These are phyloP conservation scores for Rhododendron mucronatum DNA, from an alignment of 148 eudicot species.

Conservation along the genomic window DNA sequence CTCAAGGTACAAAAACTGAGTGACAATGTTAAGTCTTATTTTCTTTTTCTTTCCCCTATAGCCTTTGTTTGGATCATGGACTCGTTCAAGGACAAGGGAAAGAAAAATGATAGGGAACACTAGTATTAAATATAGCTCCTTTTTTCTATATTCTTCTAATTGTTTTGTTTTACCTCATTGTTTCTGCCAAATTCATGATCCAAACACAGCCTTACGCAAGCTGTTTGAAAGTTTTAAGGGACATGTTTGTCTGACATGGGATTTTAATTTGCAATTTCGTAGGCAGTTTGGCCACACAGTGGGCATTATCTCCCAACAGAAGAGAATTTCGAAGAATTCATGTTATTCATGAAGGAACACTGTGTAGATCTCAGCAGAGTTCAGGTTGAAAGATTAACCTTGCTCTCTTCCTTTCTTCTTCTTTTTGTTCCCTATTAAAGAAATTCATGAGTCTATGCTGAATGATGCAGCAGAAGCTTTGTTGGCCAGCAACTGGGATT, in stretches of 20 bases:
- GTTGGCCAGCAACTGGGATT: not conserved
- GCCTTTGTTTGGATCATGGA: not conserved
- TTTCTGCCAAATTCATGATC: not conserved
- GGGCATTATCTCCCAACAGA: constrained; percentile 87
- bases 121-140: not conserved
- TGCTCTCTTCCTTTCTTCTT: not conserved
- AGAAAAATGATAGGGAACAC: not conserved
- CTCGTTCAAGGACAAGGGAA: not conserved
- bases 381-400: constrained; percentile 29
- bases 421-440: not conserved
- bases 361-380: constrained; percentile 48
- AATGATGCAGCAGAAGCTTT: not conserved
- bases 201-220: not conserved
- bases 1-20: constrained; percentile 35
- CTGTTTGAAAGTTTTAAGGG: too few species aligned
- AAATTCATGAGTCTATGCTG: not conserved
- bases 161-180: not conserved
- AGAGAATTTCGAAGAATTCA: constrained; percentile 70
- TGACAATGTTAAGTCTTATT: not conserved
- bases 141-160: not conserved
- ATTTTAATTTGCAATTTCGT: not conserved
- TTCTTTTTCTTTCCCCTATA: not conserved
- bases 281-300: constrained; percentile 93
- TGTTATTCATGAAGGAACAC: constrained; percentile 51
- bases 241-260: not conserved